Percentiles rank a stretch among this genome's conserved stretches.
phyloP scores from a whole-genome alignment of 306 rosid genomes.

The Prunus fruticosa region DNA sequence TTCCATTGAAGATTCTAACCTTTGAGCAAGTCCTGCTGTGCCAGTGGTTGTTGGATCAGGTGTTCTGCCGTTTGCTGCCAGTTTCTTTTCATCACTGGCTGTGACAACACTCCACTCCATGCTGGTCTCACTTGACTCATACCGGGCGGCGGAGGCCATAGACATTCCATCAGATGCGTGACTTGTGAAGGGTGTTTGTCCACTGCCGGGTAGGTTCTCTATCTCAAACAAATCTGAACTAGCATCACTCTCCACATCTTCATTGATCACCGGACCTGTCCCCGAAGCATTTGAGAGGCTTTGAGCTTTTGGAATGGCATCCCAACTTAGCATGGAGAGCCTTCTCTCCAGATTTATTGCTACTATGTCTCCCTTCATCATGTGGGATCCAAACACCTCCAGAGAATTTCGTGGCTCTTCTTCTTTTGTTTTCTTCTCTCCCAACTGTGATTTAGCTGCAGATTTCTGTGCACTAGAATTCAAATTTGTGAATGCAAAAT shows the following conservation, averaged over 20 bases:
- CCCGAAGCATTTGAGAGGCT: slow-evolving; percentile 4
- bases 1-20: not conserved
- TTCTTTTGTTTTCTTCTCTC: slow-evolving; percentile 4
- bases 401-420: slow-evolving; percentile 30
- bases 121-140: slow-evolving; percentile 41
- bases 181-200: not conserved
- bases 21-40: not conserved
- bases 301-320: slow-evolving; percentile 46
- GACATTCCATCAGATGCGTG: slow-evolving; percentile 2
- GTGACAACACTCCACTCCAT: slow-evolving; percentile 41
- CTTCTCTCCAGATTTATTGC: slow-evolving; percentile 39
- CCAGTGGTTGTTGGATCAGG: slow-evolving; percentile 7
- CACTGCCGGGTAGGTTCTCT: slow-evolving; percentile 27
- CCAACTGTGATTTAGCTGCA: slow-evolving; percentile 8
- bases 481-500: slow-evolving; percentile 13
- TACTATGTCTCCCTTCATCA: slow-evolving; percentile 22
- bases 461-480: slow-evolving; percentile 15
- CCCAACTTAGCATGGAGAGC: slow-evolving; percentile 43
- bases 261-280: not conserved
- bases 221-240: slow-evolving; percentile 59
- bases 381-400: slow-evolving; percentile 42
- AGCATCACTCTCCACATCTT: slow-evolving; percentile 43
- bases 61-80: not conserved
- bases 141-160: slow-evolving; percentile 21
- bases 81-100: slow-evolving; percentile 31